Conservation (phyloP, 31 red algal genomes). For the Pterothamnion heteromorphum region DNA sequence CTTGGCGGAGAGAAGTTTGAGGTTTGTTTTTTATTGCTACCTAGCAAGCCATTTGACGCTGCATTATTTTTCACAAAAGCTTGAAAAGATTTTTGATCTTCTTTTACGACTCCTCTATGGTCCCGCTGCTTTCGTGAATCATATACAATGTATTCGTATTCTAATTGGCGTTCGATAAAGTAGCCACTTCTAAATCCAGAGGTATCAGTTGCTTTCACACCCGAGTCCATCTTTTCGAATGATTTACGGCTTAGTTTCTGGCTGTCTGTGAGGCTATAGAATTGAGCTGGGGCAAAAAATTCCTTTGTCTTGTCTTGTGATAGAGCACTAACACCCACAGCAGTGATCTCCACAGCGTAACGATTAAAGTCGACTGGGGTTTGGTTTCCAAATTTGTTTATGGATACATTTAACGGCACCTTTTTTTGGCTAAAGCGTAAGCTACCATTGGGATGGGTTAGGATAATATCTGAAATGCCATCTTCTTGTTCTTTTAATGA, state of each 20-base stretch:
- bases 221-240: not conserved
- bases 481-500: not conserved
- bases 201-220: too few relatives aligned
- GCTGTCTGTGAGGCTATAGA: not conserved
- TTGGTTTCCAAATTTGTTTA: not conserved
- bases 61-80: too few relatives aligned
- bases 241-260: not conserved
- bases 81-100: too few relatives aligned
- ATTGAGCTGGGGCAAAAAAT: not conserved
- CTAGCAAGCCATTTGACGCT: too few relatives aligned
- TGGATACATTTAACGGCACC: not conserved
- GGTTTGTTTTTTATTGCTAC: too few relatives aligned
- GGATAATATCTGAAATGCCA: not conserved
- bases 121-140: too few relatives aligned
- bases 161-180: too few relatives aligned
- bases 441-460: not conserved
- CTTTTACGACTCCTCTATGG: too few relatives aligned
- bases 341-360: not conserved
- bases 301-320: not conserved
- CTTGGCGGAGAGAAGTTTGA: too few relatives aligned
- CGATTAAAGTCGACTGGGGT: not conserved
- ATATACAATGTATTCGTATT: too few relatives aligned
- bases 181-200: too few relatives aligned
- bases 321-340: not conserved
- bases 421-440: not conserved